A percentile compares a stretch with the other conserved stretches of the same genome.
These are phyloP conservation scores for Monosporozyma unispora DNA, from an alignment of 805 yeast genomes.

Conservation along the genomic window DNA sequence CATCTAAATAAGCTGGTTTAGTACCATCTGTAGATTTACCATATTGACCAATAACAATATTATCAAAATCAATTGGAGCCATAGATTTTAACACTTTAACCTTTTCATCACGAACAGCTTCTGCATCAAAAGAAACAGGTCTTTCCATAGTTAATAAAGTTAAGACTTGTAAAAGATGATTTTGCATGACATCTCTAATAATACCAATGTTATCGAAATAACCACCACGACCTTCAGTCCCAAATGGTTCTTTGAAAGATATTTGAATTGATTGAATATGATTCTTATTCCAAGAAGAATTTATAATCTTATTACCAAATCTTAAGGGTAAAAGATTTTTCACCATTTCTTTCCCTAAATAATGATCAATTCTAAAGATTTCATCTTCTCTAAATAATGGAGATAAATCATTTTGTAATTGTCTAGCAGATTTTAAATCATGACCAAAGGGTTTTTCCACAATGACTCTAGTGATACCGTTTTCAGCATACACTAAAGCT, in stretches of 20 bases:
- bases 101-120: slow-evolving; percentile 91
- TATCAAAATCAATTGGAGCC: slow-evolving; percentile 52
- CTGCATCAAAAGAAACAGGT: slow-evolving; percentile 85
- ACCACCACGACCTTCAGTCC: slow-evolving; percentile 98
- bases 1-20: slow-evolving; percentile 88
- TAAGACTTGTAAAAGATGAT: slow-evolving; percentile 87
- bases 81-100: slow-evolving; percentile 85
- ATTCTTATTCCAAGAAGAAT: slow-evolving; percentile 82
- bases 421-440: slow-evolving; percentile 71
- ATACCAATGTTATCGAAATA: slow-evolving; percentile 93
- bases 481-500: slow-evolving; percentile 52
- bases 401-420: slow-evolving; percentile 64
- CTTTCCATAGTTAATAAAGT: slow-evolving; percentile 92
- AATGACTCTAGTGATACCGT: slow-evolving; percentile 71
- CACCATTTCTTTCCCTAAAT: slow-evolving; percentile 96
- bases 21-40: slow-evolving; percentile 73
- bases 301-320: slow-evolving; percentile 81
- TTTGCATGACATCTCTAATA: slow-evolving; percentile 96
- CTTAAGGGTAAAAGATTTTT: slow-evolving; percentile 83
- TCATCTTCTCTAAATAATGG: slow-evolving; percentile 89
- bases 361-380: slow-evolving; percentile 92
- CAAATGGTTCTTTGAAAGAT: slow-evolving; percentile 95
- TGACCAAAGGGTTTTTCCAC: slow-evolving; percentile 97
- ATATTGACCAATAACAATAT: slow-evolving; percentile 83
- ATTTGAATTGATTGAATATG: slow-evolving; percentile 76